A percentile compares a stretch with the other conserved stretches of the same genome.
Evolutionary conservation across 768 basidiomycete genomes (phyloP).

Genomic region (Panus rudis): DNA sequence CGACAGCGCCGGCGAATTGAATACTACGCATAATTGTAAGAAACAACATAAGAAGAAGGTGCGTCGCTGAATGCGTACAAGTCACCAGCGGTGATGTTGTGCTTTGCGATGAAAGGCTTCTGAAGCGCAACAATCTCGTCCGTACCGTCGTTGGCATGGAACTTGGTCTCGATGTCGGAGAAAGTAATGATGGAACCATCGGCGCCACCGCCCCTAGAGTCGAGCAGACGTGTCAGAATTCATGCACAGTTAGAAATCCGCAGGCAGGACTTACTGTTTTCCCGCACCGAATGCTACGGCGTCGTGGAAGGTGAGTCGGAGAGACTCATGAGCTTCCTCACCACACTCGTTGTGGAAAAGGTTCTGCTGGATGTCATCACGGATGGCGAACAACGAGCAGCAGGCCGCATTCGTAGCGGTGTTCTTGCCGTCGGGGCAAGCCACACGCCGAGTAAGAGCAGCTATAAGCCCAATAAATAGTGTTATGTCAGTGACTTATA

Average conservation of each 20-base stretch:
- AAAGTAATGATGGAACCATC: slow-evolving; percentile 47
- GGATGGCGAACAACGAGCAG: slow-evolving; percentile 25
- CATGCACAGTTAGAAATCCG: neutral
- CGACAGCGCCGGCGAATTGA: slow-evolving; percentile 28
- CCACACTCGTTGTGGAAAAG: slow-evolving; percentile 24
- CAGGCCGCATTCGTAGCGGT: slow-evolving; percentile 23
- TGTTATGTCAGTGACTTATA: neutral
- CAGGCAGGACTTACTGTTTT: neutral
- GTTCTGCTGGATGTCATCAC: slow-evolving; percentile 24
- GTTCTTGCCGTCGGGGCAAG: slow-evolving; percentile 26
- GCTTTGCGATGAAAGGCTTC: slow-evolving; percentile 27
- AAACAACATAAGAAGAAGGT: slow-evolving; percentile 25
- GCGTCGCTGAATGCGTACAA: slow-evolving; percentile 32
- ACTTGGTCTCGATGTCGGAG: slow-evolving; percentile 33
- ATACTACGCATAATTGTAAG: slow-evolving; percentile 22
- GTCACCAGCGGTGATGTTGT: slow-evolving; percentile 36
- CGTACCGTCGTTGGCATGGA: slow-evolving; percentile 35
- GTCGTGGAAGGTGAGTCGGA: slow-evolving; percentile 24
- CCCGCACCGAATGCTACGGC: slow-evolving; percentile 11
- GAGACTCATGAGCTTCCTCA: slow-evolving; percentile 22
- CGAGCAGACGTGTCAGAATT: too few relatives aligned
- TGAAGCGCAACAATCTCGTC: slow-evolving; percentile 27
- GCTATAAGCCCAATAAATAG: neutral
- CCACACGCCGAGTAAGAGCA: slow-evolving; percentile 7
- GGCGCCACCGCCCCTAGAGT: slow-evolving; percentile 24